These are phyloP conservation scores for Gentiana dahurica DNA, from an alignment of 257 asterid species.

Conservation along the genomic window DNA sequence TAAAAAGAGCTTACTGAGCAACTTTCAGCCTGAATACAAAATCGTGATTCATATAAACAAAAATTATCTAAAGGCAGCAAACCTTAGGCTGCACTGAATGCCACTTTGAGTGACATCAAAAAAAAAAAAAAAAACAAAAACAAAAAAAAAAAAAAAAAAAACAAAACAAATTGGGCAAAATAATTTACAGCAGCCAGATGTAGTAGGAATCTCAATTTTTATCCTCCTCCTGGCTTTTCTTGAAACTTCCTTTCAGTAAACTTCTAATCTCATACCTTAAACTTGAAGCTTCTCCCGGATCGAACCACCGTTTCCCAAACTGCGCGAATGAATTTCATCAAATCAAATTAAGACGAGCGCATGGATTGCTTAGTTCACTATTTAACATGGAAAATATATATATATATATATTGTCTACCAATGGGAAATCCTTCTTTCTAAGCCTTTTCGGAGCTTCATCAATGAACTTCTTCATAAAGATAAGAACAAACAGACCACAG, in stretches of 20 bases:
- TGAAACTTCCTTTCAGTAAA: constrained; percentile 44
- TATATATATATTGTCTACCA: constrained; percentile 26
- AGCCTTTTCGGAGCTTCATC: constrained; percentile 55
- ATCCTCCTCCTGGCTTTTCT: constrained; percentile 20
- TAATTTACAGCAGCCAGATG: not conserved
- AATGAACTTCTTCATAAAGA: constrained; percentile 78
- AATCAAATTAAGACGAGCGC: not conserved
- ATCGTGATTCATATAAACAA: too few relatives aligned
- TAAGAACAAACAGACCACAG: constrained; percentile 88
- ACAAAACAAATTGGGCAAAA: too few relatives aligned
- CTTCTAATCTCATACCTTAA: constrained; percentile 42
- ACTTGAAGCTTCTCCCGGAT: constrained; percentile 64
- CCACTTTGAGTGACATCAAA: too few relatives aligned
- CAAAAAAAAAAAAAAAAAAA: too few relatives aligned
- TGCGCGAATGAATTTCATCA: constrained; percentile 24
- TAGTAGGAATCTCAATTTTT: constrained; percentile 12
- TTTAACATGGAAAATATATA: too few relatives aligned
- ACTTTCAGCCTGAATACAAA: too few relatives aligned
- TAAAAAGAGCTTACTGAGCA: too few relatives aligned
- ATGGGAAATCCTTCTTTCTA: constrained; percentile 36
- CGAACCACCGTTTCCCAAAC: constrained; percentile 85
- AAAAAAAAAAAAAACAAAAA: too few relatives aligned
- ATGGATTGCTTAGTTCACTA: not conserved
- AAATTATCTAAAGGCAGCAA: too few relatives aligned
- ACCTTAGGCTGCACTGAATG: too few relatives aligned